Base-by-base conservation (phyloP, 805 yeast species). In the Pichia insulana region DNA sequence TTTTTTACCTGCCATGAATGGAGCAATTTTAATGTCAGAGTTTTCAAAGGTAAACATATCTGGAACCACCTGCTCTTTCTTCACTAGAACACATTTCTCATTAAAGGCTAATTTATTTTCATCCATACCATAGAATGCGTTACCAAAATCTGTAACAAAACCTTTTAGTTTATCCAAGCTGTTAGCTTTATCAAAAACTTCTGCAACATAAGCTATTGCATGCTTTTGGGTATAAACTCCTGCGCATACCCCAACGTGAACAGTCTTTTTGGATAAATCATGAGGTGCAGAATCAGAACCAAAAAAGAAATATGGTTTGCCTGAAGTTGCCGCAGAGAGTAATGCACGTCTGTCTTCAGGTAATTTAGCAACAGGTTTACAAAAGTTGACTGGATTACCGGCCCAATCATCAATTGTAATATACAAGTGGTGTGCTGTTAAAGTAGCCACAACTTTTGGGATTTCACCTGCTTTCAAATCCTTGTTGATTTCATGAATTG, bases 271-370 rank as follows among this genome's bases (percentile, higher is more conserved):
- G 48, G 75, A 74, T 20, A 85, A 56, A 7, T 96, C 95, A 61
- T 92, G 98, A 20, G 98, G 99, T 26, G 99, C 99, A 18, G 96
- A 86, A 61, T 92, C 99, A 1, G 96, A 85, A 7, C 99, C 99
- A 58, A 89, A 92, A 68, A 92, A 86, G 62, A 89, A 92, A 69
- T 80, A 89, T 34, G 95, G 86, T 51, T 83, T 79, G 5, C 97
- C 97, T 1, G 92, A 79, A 8, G 84, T 80, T 2, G 97, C 98
- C 32, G 98, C 97, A 30, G 69, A 70, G 7, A 92, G 73, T 34
- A 92, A 67, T 1, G 96, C 90, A 42, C 76, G 70, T 53, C 82
- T 78, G 58, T 92, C 98, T 22, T 67, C 70, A 26, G 97, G 96
- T 30, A 88, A 67, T 61, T 92, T 92, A 31, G 98, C 98, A 38